Conservation (phyloP, 2,329 filamentous ascomycete genomes). For the Pseudocercospora musae region DNA sequence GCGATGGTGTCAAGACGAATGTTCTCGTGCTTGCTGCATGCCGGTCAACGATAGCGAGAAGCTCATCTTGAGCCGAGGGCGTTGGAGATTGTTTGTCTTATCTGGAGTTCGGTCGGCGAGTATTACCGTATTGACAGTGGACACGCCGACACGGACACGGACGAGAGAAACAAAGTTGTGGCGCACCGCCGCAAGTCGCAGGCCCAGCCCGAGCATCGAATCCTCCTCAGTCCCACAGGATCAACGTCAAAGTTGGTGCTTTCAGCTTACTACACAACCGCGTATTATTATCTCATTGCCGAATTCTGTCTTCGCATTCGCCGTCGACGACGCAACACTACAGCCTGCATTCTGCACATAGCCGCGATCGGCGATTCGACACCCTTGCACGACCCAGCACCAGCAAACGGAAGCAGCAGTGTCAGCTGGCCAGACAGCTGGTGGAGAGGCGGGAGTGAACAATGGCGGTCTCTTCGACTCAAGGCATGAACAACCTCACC, state of each 20-base stretch:
- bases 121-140: too few species aligned
- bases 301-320: neutral
- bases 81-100: neutral
- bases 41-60: neutral
- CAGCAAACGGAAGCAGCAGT: slow-evolving; percentile 1
- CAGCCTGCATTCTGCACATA: neutral
- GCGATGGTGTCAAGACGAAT: neutral
- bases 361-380: slow-evolving; percentile 1
- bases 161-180: neutral
- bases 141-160: too few species aligned
- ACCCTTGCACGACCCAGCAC: slow-evolving; percentile 3
- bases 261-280: neutral
- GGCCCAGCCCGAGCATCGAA: neutral
- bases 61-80: neutral
- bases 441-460: neutral
- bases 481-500: slow-evolving; percentile 90
- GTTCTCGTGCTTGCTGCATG: neutral
- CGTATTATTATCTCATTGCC: neutral
- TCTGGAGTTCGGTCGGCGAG: neutral
- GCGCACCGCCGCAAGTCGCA: neutral
- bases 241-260: neutral
- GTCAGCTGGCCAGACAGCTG: slow-evolving; percentile 2
- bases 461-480: slow-evolving; percentile 14
- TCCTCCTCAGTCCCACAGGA: too few species aligned
- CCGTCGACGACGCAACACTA: neutral